phyloP scores from a whole-genome alignment of 2,329 filamentous ascomycete species.

The Fusarium foetens region DNA sequence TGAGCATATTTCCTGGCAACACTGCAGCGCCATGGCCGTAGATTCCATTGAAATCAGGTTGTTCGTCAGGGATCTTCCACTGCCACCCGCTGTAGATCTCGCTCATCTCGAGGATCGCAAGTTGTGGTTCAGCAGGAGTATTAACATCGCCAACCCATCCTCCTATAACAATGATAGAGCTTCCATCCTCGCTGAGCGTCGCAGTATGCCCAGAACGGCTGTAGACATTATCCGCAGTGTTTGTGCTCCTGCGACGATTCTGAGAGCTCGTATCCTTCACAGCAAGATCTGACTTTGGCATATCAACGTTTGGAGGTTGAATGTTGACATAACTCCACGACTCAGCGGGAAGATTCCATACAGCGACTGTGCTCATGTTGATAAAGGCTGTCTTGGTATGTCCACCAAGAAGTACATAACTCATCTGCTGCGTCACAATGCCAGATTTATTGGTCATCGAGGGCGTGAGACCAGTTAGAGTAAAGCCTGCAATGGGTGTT shows the following conservation, averaged over 20 bases:
- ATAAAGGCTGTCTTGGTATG: slow-evolving; percentile 87
- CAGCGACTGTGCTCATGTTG: slow-evolving; percentile 90
- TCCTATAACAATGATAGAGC: slow-evolving; percentile 80
- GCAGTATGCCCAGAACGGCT: slow-evolving; percentile 91
- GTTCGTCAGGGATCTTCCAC: slow-evolving; percentile 71
- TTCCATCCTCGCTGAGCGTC: slow-evolving; percentile 81
- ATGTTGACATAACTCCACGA: slow-evolving; percentile 85
- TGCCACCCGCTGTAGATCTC: slow-evolving; percentile 79
- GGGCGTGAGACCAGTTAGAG: slow-evolving; percentile 77
- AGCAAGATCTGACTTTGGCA: slow-evolving; percentile 65
- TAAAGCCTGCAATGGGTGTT: slow-evolving; percentile 87
- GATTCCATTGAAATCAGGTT: slow-evolving; percentile 59
- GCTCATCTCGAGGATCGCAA: slow-evolving; percentile 80
- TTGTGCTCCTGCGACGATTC: slow-evolving; percentile 32
- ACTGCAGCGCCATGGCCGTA: slow-evolving; percentile 73
- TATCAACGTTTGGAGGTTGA: slow-evolving; percentile 51
- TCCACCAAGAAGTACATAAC: slow-evolving; percentile 84
- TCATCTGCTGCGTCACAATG: slow-evolving; percentile 75
- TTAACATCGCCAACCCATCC: slow-evolving; percentile 90
- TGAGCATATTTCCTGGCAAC: slow-evolving; percentile 74
- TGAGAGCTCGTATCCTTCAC: slow-evolving; percentile 48
- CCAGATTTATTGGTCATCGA: slow-evolving; percentile 75
- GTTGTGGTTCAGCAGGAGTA: slow-evolving; percentile 81
- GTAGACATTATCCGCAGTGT: slow-evolving; percentile 64
- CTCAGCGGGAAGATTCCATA: slow-evolving; percentile 88